phyloP scores from a whole-genome alignment of 2,329 filamentous ascomycete species.

The Monilinia fructicola region DNA sequence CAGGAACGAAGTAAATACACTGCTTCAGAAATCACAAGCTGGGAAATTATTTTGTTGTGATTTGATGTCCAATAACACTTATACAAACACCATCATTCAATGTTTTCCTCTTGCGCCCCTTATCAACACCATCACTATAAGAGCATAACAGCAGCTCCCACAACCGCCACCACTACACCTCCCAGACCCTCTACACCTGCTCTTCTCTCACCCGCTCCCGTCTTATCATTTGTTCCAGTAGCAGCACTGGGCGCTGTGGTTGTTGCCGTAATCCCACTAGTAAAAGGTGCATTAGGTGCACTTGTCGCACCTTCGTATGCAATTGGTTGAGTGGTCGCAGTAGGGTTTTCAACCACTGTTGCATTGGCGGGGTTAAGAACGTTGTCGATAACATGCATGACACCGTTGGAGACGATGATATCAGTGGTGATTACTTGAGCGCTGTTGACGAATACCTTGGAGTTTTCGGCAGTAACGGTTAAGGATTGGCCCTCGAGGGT shows the following conservation, averaged over 20 bases:
- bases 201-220: neutral
- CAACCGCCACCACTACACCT: conserved; percentile 42
- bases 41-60: neutral
- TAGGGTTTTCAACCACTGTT: conserved; percentile 43
- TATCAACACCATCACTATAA: neutral
- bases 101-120: too few species aligned
- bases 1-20: too few species aligned
- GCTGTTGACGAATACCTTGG: conserved; percentile 45
- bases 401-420: conserved; percentile 42
- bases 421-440: conserved; percentile 44
- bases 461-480: conserved; percentile 35
- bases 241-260: conserved; percentile 40
- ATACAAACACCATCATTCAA: neutral
- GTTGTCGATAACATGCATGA: conserved; percentile 43
- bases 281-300: conserved; percentile 41
- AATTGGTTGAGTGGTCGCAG: conserved; percentile 41
- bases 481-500: conserved; percentile 40
- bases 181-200: neutral
- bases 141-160: conserved; percentile 5
- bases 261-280: conserved; percentile 46
- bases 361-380: conserved; percentile 49
- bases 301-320: conserved; percentile 38
- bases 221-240: conserved; percentile 25
- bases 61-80: neutral
- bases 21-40: neutral